Conservation (phyloP, 805 yeast genomes). For the Schwanniomyces pseudopolymorphus region DNA sequence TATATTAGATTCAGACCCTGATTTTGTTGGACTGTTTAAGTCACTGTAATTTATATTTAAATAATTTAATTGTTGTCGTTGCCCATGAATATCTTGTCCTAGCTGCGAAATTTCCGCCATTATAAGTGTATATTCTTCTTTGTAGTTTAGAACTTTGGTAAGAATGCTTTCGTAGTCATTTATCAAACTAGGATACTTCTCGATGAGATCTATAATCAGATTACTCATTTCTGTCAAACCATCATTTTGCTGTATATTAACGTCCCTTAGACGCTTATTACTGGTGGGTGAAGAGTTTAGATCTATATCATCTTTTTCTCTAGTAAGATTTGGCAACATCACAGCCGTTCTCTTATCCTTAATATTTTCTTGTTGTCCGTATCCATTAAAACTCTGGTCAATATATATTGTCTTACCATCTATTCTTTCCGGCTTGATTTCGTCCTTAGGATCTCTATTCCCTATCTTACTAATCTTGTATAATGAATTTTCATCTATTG, state of each 20-base stretch:
- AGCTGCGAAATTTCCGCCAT: constrained; percentile 40
- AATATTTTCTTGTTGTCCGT: constrained; percentile 22
- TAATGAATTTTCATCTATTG: constrained; percentile 48
- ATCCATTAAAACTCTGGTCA: constrained; percentile 31
- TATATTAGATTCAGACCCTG: constrained; percentile 5
- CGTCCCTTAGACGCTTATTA: neutral
- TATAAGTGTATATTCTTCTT: constrained; percentile 35
- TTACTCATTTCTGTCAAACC: constrained; percentile 47
- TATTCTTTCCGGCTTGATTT: constrained; percentile 42
- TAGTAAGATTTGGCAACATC: constrained; percentile 20
- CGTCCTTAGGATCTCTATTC: constrained; percentile 10
- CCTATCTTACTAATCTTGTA: constrained; percentile 37
- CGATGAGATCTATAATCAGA: constrained; percentile 34
- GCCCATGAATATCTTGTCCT: constrained; percentile 44
- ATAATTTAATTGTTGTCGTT: constrained; percentile 36
- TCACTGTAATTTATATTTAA: constrained; percentile 21
- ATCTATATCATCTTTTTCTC: neutral
- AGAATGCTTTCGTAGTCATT: constrained; percentile 21
- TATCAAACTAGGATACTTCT: constrained; percentile 22
- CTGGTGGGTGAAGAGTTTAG: constrained; percentile 7
- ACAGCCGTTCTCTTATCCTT: constrained; percentile 28
- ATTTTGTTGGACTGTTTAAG: constrained; percentile 14
- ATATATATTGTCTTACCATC: constrained; percentile 46
- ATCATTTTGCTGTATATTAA: constrained; percentile 22
- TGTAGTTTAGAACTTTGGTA: constrained; percentile 35